These are phyloP conservation scores for Tulasnella sp. DNA, from an alignment of 768 basidiomycete genomes.

Conservation along the genomic window DNA sequence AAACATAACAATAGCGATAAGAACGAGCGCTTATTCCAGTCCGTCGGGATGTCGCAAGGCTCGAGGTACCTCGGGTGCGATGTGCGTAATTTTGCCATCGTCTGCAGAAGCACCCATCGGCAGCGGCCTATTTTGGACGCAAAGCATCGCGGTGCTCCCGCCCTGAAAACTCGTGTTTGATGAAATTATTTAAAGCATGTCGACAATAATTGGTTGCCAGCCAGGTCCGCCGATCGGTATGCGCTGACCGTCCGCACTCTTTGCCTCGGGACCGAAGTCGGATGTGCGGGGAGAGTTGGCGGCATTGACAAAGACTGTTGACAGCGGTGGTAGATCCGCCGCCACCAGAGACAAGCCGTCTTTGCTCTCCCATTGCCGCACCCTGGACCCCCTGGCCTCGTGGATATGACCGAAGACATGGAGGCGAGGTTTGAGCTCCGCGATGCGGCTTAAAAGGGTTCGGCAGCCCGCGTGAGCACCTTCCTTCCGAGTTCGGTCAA, in stretches of 20 bases:
- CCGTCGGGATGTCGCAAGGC: too few species aligned
- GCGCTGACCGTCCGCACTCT: not conserved
- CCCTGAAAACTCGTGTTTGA: not conserved
- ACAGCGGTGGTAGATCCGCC: not conserved
- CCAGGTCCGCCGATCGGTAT: conserved; percentile 3
- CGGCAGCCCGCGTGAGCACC: conserved; percentile 27
- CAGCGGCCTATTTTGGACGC: not conserved
- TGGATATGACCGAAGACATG: conserved; percentile 36
- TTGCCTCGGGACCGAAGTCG: conserved; percentile 5
- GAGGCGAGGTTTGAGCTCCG: conserved; percentile 18
- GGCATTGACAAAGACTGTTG: conserved; percentile 32
- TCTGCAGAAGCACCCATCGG: not conserved
- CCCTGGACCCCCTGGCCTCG: conserved; percentile 25
- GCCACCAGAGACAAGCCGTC: not conserved
- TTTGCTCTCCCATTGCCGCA: conserved; percentile 2
- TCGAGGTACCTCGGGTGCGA: too few species aligned
- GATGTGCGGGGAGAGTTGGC: conserved; percentile 24
- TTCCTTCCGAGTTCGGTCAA: conserved; percentile 24
- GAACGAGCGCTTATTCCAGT: not conserved
- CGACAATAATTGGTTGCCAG: conserved; percentile 31
- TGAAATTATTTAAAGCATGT: not conserved
- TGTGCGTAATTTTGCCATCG: not conserved
- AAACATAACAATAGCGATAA: not conserved
- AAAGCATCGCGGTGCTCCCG: not conserved
- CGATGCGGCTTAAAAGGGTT: conserved; percentile 7